Base-by-base conservation (phyloP, 78 protist genomes). In the Dictyostelium firmibasis region DNA sequence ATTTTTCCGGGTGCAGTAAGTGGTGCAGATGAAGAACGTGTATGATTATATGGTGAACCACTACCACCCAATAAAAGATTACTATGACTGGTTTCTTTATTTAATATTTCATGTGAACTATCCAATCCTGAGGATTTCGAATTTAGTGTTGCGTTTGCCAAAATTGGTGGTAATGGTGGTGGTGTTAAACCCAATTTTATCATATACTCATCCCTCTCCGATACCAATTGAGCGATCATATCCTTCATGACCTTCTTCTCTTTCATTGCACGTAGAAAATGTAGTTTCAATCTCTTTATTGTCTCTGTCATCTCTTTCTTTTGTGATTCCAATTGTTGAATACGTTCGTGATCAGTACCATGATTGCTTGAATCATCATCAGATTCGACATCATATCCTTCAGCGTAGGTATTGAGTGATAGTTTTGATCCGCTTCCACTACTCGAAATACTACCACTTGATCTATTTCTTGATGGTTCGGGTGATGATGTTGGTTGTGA, bases 11-110 rank as follows among this genome's bases (percentile, higher is more conserved):
- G 92, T 29, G 92, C 84, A 27, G 92, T 57, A 9, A 86, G 64
- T 1, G 92, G 92, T 77, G 93, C 93, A 5, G 86, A 79, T 50
- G 86, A 78, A 18, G 93, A 88, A 38, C 93, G 35, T 31, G 86
- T 23, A 43, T 79, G 85, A 41, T 79, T 88, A 25, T 47, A 23
- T 29, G 36, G 33, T 25, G 69, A 57, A 20, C 36, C 23, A 53
- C 64, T 53, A 53, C 64, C 64, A 16, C 43, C 27, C 1, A 57
- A 31, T 53, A 64, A 31, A 47, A 76, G 83, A 76, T 57, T 31
- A 31, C 33, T 8, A 20, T 81, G 69, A 8, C 33, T 47, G 29
- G 36, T 33, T 81, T n/a, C 43, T 57, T 57, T 69, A 57, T 16
- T 81, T 9, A 57, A 57, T 20, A 57, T 5, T 2, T 57, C 47